Evolutionary conservation across 2,329 filamentous ascomycete species (phyloP).

Genomic region (Didymella pinodella): DNA sequence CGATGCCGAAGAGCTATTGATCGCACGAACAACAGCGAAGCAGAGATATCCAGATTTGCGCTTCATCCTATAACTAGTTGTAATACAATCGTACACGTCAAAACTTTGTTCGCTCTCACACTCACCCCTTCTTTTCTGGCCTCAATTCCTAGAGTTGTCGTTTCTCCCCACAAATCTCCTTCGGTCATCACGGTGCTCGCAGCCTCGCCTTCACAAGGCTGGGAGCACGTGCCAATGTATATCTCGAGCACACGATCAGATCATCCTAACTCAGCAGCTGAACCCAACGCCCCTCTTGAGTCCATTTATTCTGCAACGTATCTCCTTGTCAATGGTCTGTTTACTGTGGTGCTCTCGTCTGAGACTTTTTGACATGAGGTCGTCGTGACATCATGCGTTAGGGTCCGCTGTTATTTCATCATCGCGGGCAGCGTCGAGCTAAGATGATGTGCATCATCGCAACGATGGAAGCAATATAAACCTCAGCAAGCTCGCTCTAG

Average conservation of each 20-base stretch:
- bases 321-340: slow-evolving; percentile 3
- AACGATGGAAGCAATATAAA: slow-evolving; percentile 9
- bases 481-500: slow-evolving; percentile 1
- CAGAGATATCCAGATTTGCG: slow-evolving; percentile 22
- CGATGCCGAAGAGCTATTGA: slow-evolving; percentile 10
- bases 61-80: slow-evolving; percentile 13
- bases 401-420: slow-evolving; percentile 20
- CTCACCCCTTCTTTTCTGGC: background rate
- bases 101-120: background rate
- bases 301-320: background rate
- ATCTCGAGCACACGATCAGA: slow-evolving; percentile 1
- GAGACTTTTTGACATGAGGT: slow-evolving; percentile 16
- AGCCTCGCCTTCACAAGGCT: slow-evolving; percentile 1
- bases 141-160: background rate
- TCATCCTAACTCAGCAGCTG: background rate
- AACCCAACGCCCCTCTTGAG: slow-evolving; percentile 2
- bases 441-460: background rate
- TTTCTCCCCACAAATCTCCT: background rate
- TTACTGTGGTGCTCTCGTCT: background rate
- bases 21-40: slow-evolving; percentile 12
- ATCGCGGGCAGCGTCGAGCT: slow-evolving; percentile 5
- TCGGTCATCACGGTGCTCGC: background rate
- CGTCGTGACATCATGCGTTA: slow-evolving; percentile 22
- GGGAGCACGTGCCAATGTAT: background rate
- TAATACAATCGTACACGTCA: slow-evolving; percentile 15